Evolutionary conservation across 202 grass and related monocot genomes (phyloP).

Genomic region (Digitaria exilis): DNA sequence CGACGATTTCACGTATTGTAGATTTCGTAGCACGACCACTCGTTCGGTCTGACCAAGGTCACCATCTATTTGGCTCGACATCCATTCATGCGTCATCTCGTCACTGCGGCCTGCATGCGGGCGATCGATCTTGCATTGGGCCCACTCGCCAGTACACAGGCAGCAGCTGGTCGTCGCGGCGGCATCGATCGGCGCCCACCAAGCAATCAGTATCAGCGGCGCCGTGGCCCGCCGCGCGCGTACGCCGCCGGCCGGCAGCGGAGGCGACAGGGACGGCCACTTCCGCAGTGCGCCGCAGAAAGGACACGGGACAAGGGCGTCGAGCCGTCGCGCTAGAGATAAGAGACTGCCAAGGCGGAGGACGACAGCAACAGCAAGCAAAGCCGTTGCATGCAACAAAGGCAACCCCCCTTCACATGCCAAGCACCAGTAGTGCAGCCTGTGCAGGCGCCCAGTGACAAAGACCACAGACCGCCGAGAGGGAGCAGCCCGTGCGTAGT

Average conservation of each 20-base stretch:
- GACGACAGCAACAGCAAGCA: background rate
- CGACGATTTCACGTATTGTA: background rate
- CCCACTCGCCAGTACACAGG: background rate
- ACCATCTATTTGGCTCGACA: background rate
- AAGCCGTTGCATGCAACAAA: background rate
- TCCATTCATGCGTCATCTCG: background rate
- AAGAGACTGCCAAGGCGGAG: too few species aligned
- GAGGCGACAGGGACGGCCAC: slow-evolving; percentile 31
- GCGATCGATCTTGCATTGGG: too few species aligned
- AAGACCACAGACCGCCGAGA: background rate
- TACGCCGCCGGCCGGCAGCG: too few species aligned
- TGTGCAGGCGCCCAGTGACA: background rate
- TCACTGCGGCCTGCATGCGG: too few species aligned
- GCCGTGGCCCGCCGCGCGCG: too few species aligned
- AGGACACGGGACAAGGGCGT: slow-evolving; percentile 2
- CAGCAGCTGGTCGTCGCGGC: background rate
- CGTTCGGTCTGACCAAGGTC: too few species aligned
- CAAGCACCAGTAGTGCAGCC: background rate
- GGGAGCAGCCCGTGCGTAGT: background rate
- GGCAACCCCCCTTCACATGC: background rate
- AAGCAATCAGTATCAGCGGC: too few species aligned
- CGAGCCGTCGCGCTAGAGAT: background rate
- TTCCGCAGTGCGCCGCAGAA: background rate
- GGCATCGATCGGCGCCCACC: background rate
- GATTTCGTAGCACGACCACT: background rate